Evolutionary conservation across 164 flowering plant genomes (phyloP), one percentile per base, ranked within the genome.

Genomic region (Platanus orientalis): DNA sequence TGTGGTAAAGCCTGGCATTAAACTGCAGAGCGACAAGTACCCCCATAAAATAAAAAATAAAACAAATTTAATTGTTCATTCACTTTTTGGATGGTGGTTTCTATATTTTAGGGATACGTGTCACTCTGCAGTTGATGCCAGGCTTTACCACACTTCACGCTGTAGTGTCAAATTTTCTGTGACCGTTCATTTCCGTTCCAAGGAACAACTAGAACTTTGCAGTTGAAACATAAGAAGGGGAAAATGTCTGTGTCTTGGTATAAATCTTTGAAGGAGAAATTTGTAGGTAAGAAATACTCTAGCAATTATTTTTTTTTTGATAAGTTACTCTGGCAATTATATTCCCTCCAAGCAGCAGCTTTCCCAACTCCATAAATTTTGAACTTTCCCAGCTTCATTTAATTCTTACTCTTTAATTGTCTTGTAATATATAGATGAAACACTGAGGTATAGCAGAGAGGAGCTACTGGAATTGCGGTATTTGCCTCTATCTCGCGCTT

Each of bases 81-180:
- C n/a, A n/a, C n/a, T n/a, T n/a, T n/a, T n/a, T n/a, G 97, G 89
- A 49, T 88, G 96, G 69, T 94, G 97, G 99, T 90, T 94, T 54
- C 68, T 94, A 67, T n/a, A n/a, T n/a, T n/a, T n/a, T n/a, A n/a
- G n/a, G n/a, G n/a, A n/a, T n/a, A n/a, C n/a, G n/a, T n/a, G n/a
- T n/a, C n/a, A n/a, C n/a, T n/a, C n/a, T n/a, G n/a, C n/a, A n/a
- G n/a, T n/a, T n/a, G n/a, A n/a, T n/a, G n/a, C n/a, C n/a, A n/a
- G n/a, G n/a, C n/a, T n/a, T n/a, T n/a, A n/a, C n/a, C n/a, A n/a
- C n/a, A n/a, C n/a, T n/a, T n/a, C n/a, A n/a, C n/a, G n/a, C n/a
- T n/a, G n/a, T n/a, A n/a, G n/a, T n/a, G n/a, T n/a, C 75, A 36
- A 28, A 26, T 10, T 50, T 39, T 23, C 32, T 36, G 25, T 32